Base-by-base conservation (phyloP, 2,329 filamentous ascomycete species). In the Cladobotryum protrusum region DNA sequence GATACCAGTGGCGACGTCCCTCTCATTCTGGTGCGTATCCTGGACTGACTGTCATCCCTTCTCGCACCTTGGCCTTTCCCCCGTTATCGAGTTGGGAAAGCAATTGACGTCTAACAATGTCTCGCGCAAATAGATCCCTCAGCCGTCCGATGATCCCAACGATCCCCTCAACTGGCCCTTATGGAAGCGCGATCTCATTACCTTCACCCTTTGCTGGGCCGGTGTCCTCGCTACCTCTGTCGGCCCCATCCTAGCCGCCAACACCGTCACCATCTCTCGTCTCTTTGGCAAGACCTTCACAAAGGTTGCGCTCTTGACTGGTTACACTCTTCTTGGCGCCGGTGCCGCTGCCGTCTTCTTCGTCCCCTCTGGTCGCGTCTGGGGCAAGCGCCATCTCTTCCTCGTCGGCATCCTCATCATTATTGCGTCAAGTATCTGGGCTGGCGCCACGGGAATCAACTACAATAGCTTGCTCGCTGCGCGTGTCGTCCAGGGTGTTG, bases 371-470 rank as follows among this genome's bases (percentile, higher is more conserved):
- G 89, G 88, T 17, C 82, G 91, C 50, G 85, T 96, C 55, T 96
- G 89, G 87, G 92, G 92, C 36, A 96, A 96, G 69, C 79, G 91
- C 37, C 92, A 96, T 71, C 72, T 90, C 14, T 96, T 95, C 65
- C 69, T 96, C 20, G 59, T 95, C 2, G 90, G 89, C 7, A 83
- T 85, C 42, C 56, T 87, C 43, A 76, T 95, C 51, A 76, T 95
- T 59, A 78, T 95, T 39, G 73, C 78, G 40, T 86, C 85, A 50
- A 87, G 83, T 57, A 81, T 79, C 6, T 96, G 91, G 91, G 90
- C 81, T 19, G 88, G 88, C 29, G 81, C 77, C 0, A 82, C 80
- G 14, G 77, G 79, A 11, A 75, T 73, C 36, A 82, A 82, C 64
- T 93, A 95, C 65, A 73, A 70, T 14, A 88, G 82, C 61, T 73